A percentile compares a stretch with the other conserved stretches of the same genome.
These are phyloP conservation scores for Chaetomium globosum DNA, from an alignment of 2,329 filamentous ascomycete genomes.

Conservation along the genomic window DNA sequence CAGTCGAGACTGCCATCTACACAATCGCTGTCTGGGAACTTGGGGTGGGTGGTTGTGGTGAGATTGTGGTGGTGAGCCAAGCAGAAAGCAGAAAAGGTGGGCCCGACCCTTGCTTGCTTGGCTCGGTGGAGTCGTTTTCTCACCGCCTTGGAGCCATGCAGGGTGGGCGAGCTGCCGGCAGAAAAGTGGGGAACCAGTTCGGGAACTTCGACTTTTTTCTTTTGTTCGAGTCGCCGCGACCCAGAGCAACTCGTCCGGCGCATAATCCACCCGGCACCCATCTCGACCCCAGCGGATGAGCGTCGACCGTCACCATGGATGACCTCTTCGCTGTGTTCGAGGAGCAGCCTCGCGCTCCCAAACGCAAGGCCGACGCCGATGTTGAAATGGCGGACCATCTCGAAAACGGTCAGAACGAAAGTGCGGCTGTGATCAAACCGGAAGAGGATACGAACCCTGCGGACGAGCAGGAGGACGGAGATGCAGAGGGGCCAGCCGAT, in stretches of 20 bases:
- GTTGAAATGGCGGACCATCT: slow-evolving; percentile 49
- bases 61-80: no score
- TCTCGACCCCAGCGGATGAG: neutral
- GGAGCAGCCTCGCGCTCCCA: slow-evolving; percentile 60
- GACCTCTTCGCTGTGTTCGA: slow-evolving; percentile 84
- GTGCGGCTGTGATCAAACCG: slow-evolving; percentile 45
- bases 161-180: neutral
- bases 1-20: no score
- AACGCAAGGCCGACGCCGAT: slow-evolving; percentile 43
- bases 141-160: neutral
- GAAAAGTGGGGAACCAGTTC: neutral
- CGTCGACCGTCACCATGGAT: slow-evolving; percentile 58
- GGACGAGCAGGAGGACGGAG: slow-evolving; percentile 25
- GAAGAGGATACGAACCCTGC: slow-evolving; percentile 40
- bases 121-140: neutral
- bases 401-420: slow-evolving; percentile 38
- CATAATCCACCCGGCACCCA: slow-evolving; percentile 2
- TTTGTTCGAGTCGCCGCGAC: neutral
- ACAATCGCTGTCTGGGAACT: neutral
- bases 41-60: no score
- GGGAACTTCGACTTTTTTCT: neutral
- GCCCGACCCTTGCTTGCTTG: no score
- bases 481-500: slow-evolving; percentile 46
- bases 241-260: neutral
- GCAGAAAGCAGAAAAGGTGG: neutral